Evolutionary conservation across 306 rosid species (phyloP), one percentile per base, ranked within the genome.

Genomic region (Inga leiocalycina): DNA sequence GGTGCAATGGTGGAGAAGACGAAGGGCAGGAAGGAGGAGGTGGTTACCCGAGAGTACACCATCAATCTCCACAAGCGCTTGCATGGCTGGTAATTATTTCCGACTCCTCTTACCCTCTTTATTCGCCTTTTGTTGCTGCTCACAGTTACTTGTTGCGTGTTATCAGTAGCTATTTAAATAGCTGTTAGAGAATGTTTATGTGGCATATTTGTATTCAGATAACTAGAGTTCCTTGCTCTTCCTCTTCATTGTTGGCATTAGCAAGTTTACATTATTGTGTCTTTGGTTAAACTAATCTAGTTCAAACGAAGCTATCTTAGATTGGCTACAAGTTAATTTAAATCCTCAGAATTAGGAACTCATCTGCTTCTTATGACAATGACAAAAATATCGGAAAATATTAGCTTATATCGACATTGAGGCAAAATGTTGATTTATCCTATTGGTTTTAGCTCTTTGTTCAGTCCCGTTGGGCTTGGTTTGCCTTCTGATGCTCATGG

Each of bases 11-110:
- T 93, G 86, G 98, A 93, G 89, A 89, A 89, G 88, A 85, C 86
- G 2, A 91, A 87, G 86, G 98, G 94, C 17, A 92, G 97, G 72
- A 92, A 91, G 86, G 98, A 95, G 70, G 97, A 95, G 91, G 98
- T 95, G 82, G 98, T 95, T 39, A 87, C 94, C 49, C 77, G 98
- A 41, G 98, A 95, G 91, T 95, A 91, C 91, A 95, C 98, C 87
- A 91, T 95, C 84, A 95, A 95, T 76, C 97, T 95, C 73, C 97
- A 93, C 91, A 95, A 95, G 83, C 97, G 97, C 74, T 79, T 95
- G 69, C 98, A 95, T 89, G 91, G 98, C 86, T 93, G 98, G 98
- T 95, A 91, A 70, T 52, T 6, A 3, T 20, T 56, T 43, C 10
- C 8, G 4, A n/a, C 54, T 20, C 9, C 20, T 20, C 51, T 66